phyloP scores from a whole-genome alignment of 208 protist genomes.

The Wallacemonas rigidus region DNA sequence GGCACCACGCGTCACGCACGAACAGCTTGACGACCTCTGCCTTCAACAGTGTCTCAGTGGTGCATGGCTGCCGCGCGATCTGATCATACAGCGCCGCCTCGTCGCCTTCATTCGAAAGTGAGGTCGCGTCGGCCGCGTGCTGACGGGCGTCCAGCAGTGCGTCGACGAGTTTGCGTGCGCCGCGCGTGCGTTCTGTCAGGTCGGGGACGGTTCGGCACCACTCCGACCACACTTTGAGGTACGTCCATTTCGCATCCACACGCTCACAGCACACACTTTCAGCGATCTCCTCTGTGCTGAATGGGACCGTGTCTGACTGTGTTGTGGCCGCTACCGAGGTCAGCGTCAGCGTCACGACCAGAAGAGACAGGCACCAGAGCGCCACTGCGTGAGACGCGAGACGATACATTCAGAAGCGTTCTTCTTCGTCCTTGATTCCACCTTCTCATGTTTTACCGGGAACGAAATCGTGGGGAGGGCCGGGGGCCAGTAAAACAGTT shows the following conservation, averaged over 20 bases:
- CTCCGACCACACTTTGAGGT: conserved; percentile 21
- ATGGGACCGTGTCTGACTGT: neutral
- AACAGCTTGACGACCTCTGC: conserved; percentile 22
- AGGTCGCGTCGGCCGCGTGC: too few relatives aligned
- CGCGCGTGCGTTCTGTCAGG: neutral
- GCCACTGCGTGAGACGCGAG: too few relatives aligned
- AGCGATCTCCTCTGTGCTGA: conserved; percentile 17
- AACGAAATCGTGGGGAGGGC: too few relatives aligned
- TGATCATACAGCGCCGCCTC: too few relatives aligned
- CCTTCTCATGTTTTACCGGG: too few relatives aligned
- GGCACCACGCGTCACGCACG: conserved; percentile 29
- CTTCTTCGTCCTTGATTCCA: too few relatives aligned
- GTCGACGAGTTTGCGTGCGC: neutral
- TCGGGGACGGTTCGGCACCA: conserved; percentile 31
- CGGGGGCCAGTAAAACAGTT: neutral
- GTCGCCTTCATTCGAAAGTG: too few relatives aligned
- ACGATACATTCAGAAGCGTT: too few relatives aligned
- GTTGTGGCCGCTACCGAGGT: neutral
- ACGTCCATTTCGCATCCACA: conserved; percentile 31
- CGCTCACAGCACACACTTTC: conserved; percentile 39
- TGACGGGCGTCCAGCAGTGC: neutral
- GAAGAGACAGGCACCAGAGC: too few relatives aligned
- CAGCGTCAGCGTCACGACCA: too few relatives aligned
- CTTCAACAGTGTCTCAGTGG: conserved; percentile 21
- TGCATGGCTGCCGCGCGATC: conserved; percentile 11